A percentile compares a stretch with the other conserved stretches of the same genome.
Conservation (phyloP, 768 basidiomycete genomes). For the Suillus plorans region DNA sequence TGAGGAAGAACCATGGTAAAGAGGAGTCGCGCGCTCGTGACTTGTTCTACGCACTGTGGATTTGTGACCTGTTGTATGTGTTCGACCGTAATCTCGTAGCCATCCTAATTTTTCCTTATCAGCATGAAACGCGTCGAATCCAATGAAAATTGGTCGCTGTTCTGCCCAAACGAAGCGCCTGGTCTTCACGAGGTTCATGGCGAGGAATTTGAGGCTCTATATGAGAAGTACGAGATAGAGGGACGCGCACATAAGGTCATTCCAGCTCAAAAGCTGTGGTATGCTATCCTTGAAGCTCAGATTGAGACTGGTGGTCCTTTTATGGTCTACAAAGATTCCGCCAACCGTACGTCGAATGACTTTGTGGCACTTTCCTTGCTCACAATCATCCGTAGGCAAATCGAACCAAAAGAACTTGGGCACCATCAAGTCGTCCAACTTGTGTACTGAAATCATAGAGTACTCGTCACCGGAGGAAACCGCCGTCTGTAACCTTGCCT, state of each 20-base stretch:
- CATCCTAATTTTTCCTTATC: background rate
- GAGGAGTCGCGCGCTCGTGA: conserved; percentile 96
- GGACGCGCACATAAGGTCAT: conserved; percentile 82
- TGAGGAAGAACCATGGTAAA: conserved; percentile 98
- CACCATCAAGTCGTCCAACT: conserved; percentile 98
- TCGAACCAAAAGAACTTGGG: conserved; percentile 99
- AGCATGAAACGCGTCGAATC: conserved; percentile 97
- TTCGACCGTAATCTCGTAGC: background rate
- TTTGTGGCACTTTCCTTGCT: conserved; percentile 1
- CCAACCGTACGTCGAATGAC: conserved; percentile 64
- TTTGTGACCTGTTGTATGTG: conserved; percentile 90
- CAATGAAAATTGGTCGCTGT: conserved; percentile 89
- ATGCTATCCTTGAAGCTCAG: conserved; percentile 93
- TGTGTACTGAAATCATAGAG: conserved; percentile 99
- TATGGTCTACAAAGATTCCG: conserved; percentile 98
- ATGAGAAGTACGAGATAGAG: conserved; percentile 85
- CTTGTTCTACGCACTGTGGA: conserved; percentile 98
- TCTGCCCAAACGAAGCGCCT: conserved; percentile 97
- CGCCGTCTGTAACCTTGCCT: conserved; percentile 98
- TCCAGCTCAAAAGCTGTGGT: conserved; percentile 98
- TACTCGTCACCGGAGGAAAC: conserved; percentile 97
- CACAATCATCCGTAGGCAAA: conserved; percentile 57
- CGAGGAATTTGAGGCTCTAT: conserved; percentile 85
- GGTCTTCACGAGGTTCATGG: conserved; percentile 86
- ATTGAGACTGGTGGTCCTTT: conserved; percentile 99